Base-by-base conservation (phyloP, 192 early-diverging fungal species). In the Borealophlyctis nickersoniae region DNA sequence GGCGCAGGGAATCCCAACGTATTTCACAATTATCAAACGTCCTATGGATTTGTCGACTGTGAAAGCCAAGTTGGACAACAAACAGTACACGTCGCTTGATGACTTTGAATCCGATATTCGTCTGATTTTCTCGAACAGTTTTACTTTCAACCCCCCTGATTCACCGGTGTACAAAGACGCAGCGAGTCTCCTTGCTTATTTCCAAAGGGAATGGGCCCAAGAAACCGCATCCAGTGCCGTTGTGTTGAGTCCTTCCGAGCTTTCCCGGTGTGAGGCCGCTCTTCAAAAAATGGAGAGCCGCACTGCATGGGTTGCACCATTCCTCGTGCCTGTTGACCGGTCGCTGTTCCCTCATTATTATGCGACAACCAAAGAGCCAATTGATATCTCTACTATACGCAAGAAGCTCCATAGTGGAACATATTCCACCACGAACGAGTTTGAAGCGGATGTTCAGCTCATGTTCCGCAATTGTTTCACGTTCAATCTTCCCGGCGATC, bases 1-100 rank as follows among this genome's bases (percentile, higher is more conserved):
- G 7, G 85, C 82, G 2, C 73, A 96, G 61, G 83, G 83, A 60
- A 87, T 96, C 35, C 94, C 93, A 16, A 88, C 84, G 58, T 99
- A 99, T 76, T 86, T 88, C 33, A 74, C 77, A 3, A 79, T 97
- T 3, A 82, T 95, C 73, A 94, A 93, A 56, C 70, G 88, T 33
- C 92, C 93, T 3, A 95, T 95, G 91, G 93, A 95, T 64, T 67
- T 95, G 34, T 69, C 76, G 23, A 95, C 92, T 0, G 84, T 95
- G 23, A 81, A 86, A 67, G 72, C 67, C 36, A 86, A 88, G 73
- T 73, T 93, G 22, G 82, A 88, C 39, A 60, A 72, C 24, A 84
- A 82, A 3, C 72, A 73, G 23, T 90, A 92, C 69, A 29, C 52
- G 2, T 69, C 69, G 14, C 66, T 82, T 4, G 71, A 81, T 16